Conservation (phyloP, 306 rosid species). For the Cicer chorassanicum region DNA sequence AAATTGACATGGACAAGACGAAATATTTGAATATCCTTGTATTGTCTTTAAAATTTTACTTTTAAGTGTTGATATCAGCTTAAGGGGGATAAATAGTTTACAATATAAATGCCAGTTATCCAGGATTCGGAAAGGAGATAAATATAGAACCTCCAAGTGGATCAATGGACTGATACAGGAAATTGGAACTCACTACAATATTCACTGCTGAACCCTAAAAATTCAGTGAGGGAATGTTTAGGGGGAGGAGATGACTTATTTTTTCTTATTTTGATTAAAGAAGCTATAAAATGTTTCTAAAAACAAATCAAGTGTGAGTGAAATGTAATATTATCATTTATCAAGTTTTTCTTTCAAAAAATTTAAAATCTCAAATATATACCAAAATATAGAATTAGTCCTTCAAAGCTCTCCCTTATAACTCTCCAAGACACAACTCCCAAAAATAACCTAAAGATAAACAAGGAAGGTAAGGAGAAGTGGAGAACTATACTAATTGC, state of each 20-base stretch:
- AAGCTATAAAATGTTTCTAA: no score
- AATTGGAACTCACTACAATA: slow-evolving; percentile 1
- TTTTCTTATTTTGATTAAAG: no score
- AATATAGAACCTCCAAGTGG: slow-evolving; percentile 21
- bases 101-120: slow-evolving; percentile 6
- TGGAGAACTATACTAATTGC: background rate
- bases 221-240: background rate
- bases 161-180: background rate
- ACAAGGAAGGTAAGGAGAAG: background rate
- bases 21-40: background rate
- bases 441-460: background rate
- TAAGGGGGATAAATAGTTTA: background rate
- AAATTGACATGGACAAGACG: slow-evolving; percentile 11
- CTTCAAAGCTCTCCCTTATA: no score
- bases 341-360: no score
- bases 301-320: no score
- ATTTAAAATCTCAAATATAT: no score
- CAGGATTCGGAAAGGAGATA: background rate
- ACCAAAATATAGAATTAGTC: no score
- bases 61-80: slow-evolving; percentile 8
- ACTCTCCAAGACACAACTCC: no score
- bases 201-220: slow-evolving; percentile 16
- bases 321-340: no score
- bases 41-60: background rate
- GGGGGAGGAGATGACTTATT: no score